phyloP scores from a whole-genome alignment of 2,329 filamentous ascomycete species.

The Elsinoe ampelina region DNA sequence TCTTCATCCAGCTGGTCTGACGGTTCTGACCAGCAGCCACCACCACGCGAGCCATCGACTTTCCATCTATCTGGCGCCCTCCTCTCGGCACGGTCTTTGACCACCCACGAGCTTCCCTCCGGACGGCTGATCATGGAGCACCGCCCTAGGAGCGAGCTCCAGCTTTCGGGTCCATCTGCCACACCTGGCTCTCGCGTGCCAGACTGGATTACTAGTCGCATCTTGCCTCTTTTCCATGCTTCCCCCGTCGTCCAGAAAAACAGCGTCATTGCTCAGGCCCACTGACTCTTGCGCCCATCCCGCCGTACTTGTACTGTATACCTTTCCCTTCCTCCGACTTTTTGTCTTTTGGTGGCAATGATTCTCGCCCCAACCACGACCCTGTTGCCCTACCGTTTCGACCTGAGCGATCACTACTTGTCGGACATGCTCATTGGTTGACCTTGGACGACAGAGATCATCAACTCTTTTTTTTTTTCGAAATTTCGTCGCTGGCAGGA shows the following conservation, averaged over 20 bases:
- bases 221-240: slow-evolving; percentile 7
- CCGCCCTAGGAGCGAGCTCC: not conserved
- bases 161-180: not conserved
- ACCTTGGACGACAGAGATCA: not conserved
- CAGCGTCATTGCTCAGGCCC: not conserved
- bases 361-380: slow-evolving; percentile 10
- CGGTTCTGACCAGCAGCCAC: not conserved
- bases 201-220: not conserved
- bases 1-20: not conserved
- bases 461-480: not conserved
- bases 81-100: not conserved
- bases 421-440: slow-evolving; percentile 2
- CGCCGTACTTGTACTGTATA: slow-evolving; percentile 7
- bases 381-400: slow-evolving; percentile 3
- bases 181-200: slow-evolving; percentile 9
- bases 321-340: slow-evolving; percentile 8
- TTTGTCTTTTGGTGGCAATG: slow-evolving; percentile 11
- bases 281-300: not conserved
- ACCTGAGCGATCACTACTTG: not conserved
- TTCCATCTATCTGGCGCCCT: not conserved
- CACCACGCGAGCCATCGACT: not conserved
- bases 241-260: not conserved
- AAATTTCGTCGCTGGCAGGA: not conserved
- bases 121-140: not conserved
- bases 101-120: not conserved